Evolutionary conservation across 108 stramenopile species (phyloP), one percentile per base, ranked within the genome.

Genomic region (Stephanodiscus minutulus): DNA sequence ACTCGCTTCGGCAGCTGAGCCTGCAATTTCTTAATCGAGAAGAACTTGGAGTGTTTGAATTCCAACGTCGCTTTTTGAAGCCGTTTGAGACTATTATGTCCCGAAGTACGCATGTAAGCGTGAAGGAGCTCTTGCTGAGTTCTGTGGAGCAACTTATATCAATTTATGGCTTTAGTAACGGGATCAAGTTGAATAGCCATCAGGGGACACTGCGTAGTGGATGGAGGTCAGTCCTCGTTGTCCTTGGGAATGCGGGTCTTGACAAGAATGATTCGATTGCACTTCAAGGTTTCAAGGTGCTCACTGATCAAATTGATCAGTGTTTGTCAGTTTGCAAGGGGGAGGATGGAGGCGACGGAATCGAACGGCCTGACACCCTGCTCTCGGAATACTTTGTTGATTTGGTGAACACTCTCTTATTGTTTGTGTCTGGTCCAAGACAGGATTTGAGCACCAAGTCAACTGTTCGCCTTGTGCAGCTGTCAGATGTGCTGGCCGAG

Each of bases 1-100:
- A 99, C 86, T 95, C 96, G 1, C 88, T 99, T 44, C 89, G 96
- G 20, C 99, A 99, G 87, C 87, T 99, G 56, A 88, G 94, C 44
- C 80, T 97, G 61, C 97, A 98, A 81, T 99, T 97, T 72, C 74
- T 99, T 52, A 81, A 87, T 62, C 86, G 97, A 62, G 95, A 95
- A 44, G 99, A 99, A 72, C 83, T 97, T 15, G 87, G 87, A 35
- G 89, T 84, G 28, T 98, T 98, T 84, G 95, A 96, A 72, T 98
- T 98, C 81, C 99, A 99, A 76, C 73, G 91, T 28, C 83, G 91
- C 27, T 99, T 99, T 73, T 78, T 99, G 70, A 84, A 87, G 59
- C 97, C 99, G 28, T 95, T 98, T 57, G 97, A 97, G 68, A 81
- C 79, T 37, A 93, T 98, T 21, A 93, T 98, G 90, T 69, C 82